Evolutionary conservation across 176 grass and related monocot genomes (phyloP).

Genomic region (Phyllostachys edulis): DNA sequence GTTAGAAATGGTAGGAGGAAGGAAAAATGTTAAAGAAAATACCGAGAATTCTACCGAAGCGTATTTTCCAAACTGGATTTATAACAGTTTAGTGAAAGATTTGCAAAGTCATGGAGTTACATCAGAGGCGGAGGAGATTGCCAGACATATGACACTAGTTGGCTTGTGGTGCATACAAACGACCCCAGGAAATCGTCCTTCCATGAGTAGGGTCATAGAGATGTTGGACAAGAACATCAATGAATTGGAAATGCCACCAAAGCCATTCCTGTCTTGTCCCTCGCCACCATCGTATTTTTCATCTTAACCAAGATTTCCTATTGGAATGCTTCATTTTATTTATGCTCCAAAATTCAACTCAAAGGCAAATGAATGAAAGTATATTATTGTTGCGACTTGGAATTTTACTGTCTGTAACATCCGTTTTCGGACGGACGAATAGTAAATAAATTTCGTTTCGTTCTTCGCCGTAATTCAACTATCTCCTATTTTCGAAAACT

Average conservation of each 20-base stretch:
- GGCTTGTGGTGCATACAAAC: constrained; percentile 57
- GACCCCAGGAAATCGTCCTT: constrained; percentile 34
- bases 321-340: not conserved
- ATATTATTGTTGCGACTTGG: not conserved
- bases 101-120: constrained; percentile 22
- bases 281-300: not conserved
- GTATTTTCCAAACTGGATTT: constrained; percentile 51
- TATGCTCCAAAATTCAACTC: not conserved
- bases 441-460: no score
- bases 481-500: no score
- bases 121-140: constrained; percentile 24
- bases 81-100: constrained; percentile 32
- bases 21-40: constrained; percentile 13
- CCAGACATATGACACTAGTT: constrained; percentile 33
- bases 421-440: no score
- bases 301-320: not conserved
- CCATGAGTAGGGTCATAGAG: constrained; percentile 49
- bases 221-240: constrained; percentile 44
- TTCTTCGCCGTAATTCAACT: no score
- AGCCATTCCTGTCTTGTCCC: not conserved
- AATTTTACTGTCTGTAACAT: not conserved
- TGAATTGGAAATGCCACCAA: constrained; percentile 48
- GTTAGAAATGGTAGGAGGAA: constrained; percentile 50
- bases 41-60: constrained; percentile 11
- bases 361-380: not conserved